Conservation (phyloP, 202 grass and related monocot species). For the Hordeum pubiflorum region DNA sequence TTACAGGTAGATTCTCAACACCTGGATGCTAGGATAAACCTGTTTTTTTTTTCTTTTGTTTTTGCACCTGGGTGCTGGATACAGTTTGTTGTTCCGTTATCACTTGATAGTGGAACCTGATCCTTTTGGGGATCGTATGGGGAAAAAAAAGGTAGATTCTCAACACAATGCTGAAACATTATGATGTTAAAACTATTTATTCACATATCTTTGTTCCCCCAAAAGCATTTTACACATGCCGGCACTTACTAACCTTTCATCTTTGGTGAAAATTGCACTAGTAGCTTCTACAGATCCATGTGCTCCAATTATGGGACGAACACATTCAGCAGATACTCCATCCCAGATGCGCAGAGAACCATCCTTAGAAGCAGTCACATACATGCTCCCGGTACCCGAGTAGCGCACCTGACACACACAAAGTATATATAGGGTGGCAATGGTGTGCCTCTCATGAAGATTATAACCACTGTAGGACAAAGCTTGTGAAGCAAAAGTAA, state of each 20-base stretch:
- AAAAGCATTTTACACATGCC: neutral
- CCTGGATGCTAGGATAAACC: no score
- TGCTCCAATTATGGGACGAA: constrained; percentile 70
- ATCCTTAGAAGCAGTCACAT: constrained; percentile 92
- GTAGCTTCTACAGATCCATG: constrained; percentile 75
- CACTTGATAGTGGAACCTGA: no score
- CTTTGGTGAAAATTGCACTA: constrained; percentile 79
- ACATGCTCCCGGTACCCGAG: constrained; percentile 72
- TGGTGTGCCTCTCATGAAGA: neutral
- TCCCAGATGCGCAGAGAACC: constrained; percentile 76
- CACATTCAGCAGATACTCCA: constrained; percentile 74
- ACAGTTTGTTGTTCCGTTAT: no score
- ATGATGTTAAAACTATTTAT: neutral
- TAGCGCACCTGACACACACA: constrained; percentile 50
- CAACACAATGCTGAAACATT: neutral
- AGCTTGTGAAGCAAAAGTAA: neutral
- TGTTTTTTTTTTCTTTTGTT: no score
- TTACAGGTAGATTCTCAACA: neutral
- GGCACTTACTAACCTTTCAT: constrained; percentile 53
- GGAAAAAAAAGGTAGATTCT: neutral
- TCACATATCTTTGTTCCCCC: constrained; percentile 7
- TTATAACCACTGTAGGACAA: constrained; percentile 1
- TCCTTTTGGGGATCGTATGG: no score
- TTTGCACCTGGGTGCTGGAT: no score
- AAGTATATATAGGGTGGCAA: constrained; percentile 22